Evolutionary conservation across 2,329 filamentous ascomycete species (phyloP).

Genomic region (Colletotrichum sp.): DNA sequence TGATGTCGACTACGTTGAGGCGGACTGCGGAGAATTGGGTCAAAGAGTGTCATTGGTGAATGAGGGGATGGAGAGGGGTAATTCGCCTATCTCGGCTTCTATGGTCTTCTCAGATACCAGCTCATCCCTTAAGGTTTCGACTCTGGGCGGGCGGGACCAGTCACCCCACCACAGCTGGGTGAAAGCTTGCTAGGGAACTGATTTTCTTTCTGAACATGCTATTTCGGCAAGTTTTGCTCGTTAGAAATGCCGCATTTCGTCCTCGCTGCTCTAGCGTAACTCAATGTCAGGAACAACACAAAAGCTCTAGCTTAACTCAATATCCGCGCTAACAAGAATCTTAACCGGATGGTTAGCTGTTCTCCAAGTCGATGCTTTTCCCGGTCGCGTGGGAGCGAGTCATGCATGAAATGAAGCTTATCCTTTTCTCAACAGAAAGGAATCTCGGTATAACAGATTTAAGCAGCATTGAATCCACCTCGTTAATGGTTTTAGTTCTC

Average conservation of each 20-base stretch:
- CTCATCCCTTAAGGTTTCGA: background rate
- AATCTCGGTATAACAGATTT: background rate
- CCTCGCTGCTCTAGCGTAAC: background rate
- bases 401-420: background rate
- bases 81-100: background rate
- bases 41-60: background rate
- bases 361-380: background rate
- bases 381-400: background rate
- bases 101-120: background rate
- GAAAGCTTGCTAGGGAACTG: background rate
- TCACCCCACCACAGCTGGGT: background rate
- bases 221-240: background rate
- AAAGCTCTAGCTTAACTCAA: background rate
- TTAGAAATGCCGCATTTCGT: background rate
- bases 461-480: background rate
- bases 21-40: background rate
- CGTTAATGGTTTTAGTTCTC: accelerated
- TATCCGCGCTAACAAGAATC: background rate
- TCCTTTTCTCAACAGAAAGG: background rate
- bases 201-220: background rate
- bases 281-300: background rate
- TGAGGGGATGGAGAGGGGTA: background rate
- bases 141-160: background rate
- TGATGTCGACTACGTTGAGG: background rate
- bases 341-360: background rate